Conservation (phyloP, 148 eudicot genomes). For the Hydrangea macrophylla region DNA sequence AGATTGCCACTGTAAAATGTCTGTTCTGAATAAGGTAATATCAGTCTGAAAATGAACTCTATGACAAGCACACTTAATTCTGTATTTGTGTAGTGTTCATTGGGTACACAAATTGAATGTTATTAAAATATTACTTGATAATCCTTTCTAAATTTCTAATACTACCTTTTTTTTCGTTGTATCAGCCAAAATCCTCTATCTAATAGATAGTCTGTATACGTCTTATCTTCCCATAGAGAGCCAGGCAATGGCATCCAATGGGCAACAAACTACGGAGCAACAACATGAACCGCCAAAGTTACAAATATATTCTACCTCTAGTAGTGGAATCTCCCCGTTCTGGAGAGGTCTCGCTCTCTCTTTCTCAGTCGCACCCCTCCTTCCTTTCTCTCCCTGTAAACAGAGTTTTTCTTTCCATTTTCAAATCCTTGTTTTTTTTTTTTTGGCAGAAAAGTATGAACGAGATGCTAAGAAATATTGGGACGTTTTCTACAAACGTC, state of each 20-base stretch:
- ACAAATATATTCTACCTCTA: slow-evolving; percentile 69
- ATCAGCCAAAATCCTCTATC: background rate
- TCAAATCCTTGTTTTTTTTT: slow-evolving; percentile 13
- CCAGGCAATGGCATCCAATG: slow-evolving; percentile 18
- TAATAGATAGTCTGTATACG: background rate
- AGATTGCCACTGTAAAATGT: background rate
- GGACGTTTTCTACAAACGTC: slow-evolving; percentile 93
- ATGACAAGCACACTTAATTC: background rate
- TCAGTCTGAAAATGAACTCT: background rate
- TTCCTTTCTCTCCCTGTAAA: too few species aligned
- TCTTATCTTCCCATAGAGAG: background rate
- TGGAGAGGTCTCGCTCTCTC: slow-evolving; percentile 60
- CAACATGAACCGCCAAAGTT: slow-evolving; percentile 33
- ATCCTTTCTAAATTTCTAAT: background rate
- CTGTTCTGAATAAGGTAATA: background rate
- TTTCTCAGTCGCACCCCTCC: background rate
- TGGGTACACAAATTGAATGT: background rate
- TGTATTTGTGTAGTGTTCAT: background rate
- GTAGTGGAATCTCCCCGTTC: slow-evolving; percentile 64
- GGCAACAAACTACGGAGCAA: slow-evolving; percentile 26
- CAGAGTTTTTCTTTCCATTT: background rate
- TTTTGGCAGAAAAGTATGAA: slow-evolving; percentile 80
- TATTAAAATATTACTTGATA: background rate
- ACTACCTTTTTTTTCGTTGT: background rate
- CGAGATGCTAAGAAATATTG: slow-evolving; percentile 91